A percentile compares a stretch with the other conserved stretches of the same genome.
Evolutionary conservation across 2,329 filamentous ascomycete genomes (phyloP).

Genomic region (Pseudonectria buxi): DNA sequence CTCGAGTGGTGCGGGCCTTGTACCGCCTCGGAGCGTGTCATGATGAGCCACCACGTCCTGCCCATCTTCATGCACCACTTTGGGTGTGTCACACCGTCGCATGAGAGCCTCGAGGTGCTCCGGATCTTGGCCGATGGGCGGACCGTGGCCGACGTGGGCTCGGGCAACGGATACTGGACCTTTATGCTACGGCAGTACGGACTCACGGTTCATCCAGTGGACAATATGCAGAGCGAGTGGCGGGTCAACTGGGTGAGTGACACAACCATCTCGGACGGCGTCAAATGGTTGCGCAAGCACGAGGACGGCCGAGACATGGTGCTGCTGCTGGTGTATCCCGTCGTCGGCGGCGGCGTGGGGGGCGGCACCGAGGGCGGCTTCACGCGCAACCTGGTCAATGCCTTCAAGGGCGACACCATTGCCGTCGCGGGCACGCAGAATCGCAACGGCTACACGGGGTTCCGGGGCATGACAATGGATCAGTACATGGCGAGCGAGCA

Average conservation of each 20-base stretch:
- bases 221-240: conserved; percentile 63
- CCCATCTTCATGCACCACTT: conserved; percentile 75
- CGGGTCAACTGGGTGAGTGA: conserved; percentile 62
- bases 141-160: conserved; percentile 58
- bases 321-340: conserved; percentile 65
- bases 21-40: conserved; percentile 42
- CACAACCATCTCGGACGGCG: conserved; percentile 56
- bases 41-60: conserved; percentile 59
- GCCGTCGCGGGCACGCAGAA: conserved; percentile 73
- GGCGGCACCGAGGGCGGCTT: conserved; percentile 59
- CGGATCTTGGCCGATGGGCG: conserved; percentile 46
- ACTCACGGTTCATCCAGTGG: conserved; percentile 51
- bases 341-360: conserved; percentile 57
- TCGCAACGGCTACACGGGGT: conserved; percentile 65
- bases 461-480: conserved; percentile 56
- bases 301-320: conserved; percentile 48
- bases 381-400: conserved; percentile 53
- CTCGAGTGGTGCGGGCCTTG: conserved; percentile 61
- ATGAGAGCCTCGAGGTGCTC: conserved; percentile 57
- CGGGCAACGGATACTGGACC: conserved; percentile 70
- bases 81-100: conserved; percentile 63
- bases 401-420: conserved; percentile 57
- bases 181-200: conserved; percentile 60
- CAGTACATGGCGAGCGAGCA: conserved; percentile 57
- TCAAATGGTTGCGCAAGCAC: conserved; percentile 47